phyloP scores from a whole-genome alignment of 2,329 filamentous ascomycete species.

The Falciphora oryzae region DNA sequence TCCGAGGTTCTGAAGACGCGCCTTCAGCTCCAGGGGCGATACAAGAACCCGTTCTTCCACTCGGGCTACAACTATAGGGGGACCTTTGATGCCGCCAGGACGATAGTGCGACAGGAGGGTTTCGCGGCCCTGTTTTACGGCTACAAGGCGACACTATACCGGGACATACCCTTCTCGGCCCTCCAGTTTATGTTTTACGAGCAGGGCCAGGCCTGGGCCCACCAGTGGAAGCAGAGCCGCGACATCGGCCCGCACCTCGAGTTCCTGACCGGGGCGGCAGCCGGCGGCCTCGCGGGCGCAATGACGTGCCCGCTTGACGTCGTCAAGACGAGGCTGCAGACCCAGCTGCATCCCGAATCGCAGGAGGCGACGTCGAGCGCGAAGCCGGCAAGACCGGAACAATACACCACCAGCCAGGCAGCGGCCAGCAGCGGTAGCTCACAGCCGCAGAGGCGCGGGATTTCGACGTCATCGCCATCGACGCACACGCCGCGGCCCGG shows the following conservation, averaged over 20 bases:
- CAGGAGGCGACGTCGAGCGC: slow-evolving; percentile 15
- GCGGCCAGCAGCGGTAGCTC: slow-evolving; percentile 18
- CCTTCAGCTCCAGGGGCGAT: slow-evolving; percentile 86
- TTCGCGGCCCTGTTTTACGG: slow-evolving; percentile 84
- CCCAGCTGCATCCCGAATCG: slow-evolving; percentile 59
- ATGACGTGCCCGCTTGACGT: slow-evolving; percentile 96
- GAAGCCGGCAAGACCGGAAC: slow-evolving; percentile 18
- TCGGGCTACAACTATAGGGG: slow-evolving; percentile 95
- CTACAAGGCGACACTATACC: slow-evolving; percentile 93
- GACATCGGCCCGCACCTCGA: slow-evolving; percentile 85
- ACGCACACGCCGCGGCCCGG: slow-evolving; percentile 76
- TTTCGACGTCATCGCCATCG: slow-evolving; percentile 85
- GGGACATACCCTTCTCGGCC: slow-evolving; percentile 92
- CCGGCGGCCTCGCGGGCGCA: slow-evolving; percentile 87
- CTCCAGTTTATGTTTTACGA: slow-evolving; percentile 98
- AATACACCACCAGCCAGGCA: slow-evolving; percentile 18
- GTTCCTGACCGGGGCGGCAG: slow-evolving; percentile 80
- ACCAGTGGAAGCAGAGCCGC: slow-evolving; percentile 67
- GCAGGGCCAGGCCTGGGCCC: slow-evolving; percentile 79
- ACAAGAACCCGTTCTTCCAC: slow-evolving; percentile 89
- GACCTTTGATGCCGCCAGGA: slow-evolving; percentile 76
- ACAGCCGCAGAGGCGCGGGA: slow-evolving; percentile 57
- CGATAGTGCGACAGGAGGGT: slow-evolving; percentile 79
- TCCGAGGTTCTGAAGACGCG: slow-evolving; percentile 98
- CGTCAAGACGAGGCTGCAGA: slow-evolving; percentile 94